A percentile compares a stretch with the other conserved stretches of the same genome.
These are phyloP conservation scores for Wickerhamiella bombiphila DNA, from an alignment of 805 yeast genomes.

Conservation along the genomic window DNA sequence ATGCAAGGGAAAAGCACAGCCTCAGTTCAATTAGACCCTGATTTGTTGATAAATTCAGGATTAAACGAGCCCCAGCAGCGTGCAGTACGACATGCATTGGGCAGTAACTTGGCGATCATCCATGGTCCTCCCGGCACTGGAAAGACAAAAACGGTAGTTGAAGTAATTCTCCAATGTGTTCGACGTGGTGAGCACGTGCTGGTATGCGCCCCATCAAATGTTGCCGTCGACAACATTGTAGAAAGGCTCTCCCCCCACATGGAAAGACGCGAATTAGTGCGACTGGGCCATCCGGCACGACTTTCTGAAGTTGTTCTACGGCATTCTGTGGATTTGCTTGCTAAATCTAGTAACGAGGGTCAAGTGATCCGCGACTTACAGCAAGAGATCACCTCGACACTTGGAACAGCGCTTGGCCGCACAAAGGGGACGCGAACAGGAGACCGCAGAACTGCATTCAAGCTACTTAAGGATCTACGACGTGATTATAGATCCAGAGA, in stretches of 20 bases:
- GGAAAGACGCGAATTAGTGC: constrained; percentile 31
- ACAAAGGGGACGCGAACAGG: constrained; percentile 27
- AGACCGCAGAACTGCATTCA: constrained; percentile 55
- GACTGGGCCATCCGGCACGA: constrained; percentile 93
- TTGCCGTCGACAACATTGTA: constrained; percentile 78
- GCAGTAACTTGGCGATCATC: constrained; percentile 36
- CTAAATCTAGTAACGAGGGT: constrained; percentile 44
- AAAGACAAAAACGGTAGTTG: constrained; percentile 73
- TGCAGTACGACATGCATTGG: constrained; percentile 56
- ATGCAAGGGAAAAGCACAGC: constrained; percentile 5
- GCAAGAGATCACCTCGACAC: constrained; percentile 45
- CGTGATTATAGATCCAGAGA: constrained; percentile 60
- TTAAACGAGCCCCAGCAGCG: constrained; percentile 56
- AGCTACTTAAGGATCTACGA: constrained; percentile 50
- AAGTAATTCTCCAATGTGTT: constrained; percentile 59
- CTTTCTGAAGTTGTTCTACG: constrained; percentile 43
- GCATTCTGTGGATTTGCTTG: constrained; percentile 64
- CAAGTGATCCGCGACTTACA: constrained; percentile 53
- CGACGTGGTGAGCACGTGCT: constrained; percentile 42
- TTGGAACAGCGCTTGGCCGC: constrained; percentile 38
- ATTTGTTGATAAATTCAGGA: constrained; percentile 8
- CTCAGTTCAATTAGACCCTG: background rate
- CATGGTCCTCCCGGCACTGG: constrained; percentile 84
- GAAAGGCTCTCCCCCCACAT: constrained; percentile 45
- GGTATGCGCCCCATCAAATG: constrained; percentile 90